Conservation (phyloP, 352 stramenopile genomes). For the Pelagophyceae sp. region DNA sequence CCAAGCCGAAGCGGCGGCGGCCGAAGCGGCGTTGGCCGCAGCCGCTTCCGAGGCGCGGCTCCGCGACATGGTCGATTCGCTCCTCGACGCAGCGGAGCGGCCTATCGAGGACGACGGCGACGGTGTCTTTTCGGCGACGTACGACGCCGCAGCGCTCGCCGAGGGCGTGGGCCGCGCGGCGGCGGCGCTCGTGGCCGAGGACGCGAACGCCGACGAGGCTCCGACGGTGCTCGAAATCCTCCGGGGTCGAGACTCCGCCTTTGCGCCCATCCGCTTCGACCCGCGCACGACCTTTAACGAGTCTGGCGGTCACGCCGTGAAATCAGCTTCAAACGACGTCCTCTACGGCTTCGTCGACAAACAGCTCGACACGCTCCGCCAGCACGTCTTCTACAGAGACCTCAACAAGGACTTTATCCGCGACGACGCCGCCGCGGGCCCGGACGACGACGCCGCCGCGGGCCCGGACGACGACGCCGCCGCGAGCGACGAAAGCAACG, state of each 20-base stretch:
- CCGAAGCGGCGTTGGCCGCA: background rate
- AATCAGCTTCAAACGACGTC: background rate
- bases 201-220: background rate
- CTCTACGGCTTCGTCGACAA: background rate
- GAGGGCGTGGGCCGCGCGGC: background rate
- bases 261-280: background rate
- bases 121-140: background rate
- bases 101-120: background rate
- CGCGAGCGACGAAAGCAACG: background rate
- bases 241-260: background rate
- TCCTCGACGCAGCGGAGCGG: background rate
- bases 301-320: background rate
- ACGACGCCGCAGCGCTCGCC: background rate
- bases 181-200: background rate
- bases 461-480: background rate
- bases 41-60: too few relatives aligned
- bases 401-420: background rate
- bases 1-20: background rate
- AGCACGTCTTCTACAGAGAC: background rate
- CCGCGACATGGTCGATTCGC: background rate
- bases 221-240: background rate
- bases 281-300: too few relatives aligned
- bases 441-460: background rate
- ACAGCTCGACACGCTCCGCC: background rate
- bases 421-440: background rate